Evolutionary conservation across 805 yeast genomes (phyloP), one percentile per base, ranked within the genome.

Genomic region (Saturnispora dispora): DNA sequence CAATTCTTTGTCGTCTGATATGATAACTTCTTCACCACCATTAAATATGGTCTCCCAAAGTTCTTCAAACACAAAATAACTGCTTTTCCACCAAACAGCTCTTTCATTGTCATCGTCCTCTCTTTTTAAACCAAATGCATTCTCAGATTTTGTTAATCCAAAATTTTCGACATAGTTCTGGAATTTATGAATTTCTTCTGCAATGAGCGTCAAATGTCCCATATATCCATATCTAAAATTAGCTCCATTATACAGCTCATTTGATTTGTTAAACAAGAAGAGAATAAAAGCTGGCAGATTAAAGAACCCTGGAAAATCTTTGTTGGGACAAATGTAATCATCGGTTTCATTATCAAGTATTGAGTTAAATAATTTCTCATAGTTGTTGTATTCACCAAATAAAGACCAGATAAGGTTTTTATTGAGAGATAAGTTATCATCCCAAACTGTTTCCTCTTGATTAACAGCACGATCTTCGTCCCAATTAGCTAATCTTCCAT

Each of bases 141-240:
- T 66, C 36, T 64, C 69, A 22, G 64, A 65, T 48, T 66, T 56
- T 0, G 69, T 61, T 39, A 63, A 48, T 10, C 69, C 70, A 53
- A 66, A 65, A 50, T 63, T 66, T 46, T 65, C 70, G 48, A 66
- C 67, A 52, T 57, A 60, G 52, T 62, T 64, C 52, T 67, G 71
- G 49, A 79, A 79, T 64, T 93, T 93, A 46, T 89, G 96, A 45
- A 93, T 89, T 65, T 93, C 99, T 65, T 93, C 99, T 48, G 96
- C 89, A 52, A 93, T 88, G 48, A 93, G 71, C 6, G 95, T 88
- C 56, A 93, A 70, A 65, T 93, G 99, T n/a, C 99, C 99, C 88
- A 90, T 89, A 63, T 88, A 93, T 0, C 99, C 99, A 39, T 90
- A 78, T 51, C 95, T 76, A 40, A 86, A 77, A 37, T 48, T 42